These are phyloP conservation scores for Lactarius deliciosus DNA, from an alignment of 768 basidiomycete genomes.

Conservation along the genomic window DNA sequence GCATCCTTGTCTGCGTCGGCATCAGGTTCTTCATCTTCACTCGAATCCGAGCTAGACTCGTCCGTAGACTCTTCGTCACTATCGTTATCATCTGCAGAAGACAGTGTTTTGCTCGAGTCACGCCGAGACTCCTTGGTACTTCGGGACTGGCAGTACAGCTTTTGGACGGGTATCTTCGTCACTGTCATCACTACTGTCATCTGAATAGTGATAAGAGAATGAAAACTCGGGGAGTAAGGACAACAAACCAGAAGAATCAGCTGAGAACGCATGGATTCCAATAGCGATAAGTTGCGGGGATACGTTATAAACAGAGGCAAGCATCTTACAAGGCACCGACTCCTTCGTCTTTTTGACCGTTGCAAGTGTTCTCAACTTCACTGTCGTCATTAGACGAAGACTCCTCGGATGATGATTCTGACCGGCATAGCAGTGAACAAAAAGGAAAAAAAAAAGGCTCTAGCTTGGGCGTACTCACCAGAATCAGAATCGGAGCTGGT, in stretches of 20 bases:
- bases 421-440: background rate
- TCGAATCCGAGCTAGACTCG: constrained; percentile 29
- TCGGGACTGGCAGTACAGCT: background rate
- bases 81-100: constrained; percentile 22
- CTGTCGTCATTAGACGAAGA: constrained; percentile 27
- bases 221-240: background rate
- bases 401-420: constrained; percentile 32
- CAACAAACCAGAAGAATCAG: constrained; percentile 18
- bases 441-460: constrained; percentile 9
- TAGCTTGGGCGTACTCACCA: constrained; percentile 2
- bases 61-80: constrained; percentile 26
- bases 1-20: constrained; percentile 3
- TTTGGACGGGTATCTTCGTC: background rate
- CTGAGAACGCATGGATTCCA: background rate
- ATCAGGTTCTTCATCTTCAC: constrained; percentile 9
- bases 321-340: constrained; percentile 13
- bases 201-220: constrained; percentile 7
- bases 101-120: constrained; percentile 28
- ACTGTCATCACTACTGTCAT: constrained; percentile 6
- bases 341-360: constrained; percentile 9
- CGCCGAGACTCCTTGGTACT: constrained; percentile 2
- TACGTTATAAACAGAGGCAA: constrained; percentile 17
- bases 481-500: constrained; percentile 31
- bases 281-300: constrained; percentile 14
- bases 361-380: background rate